phyloP scores from a whole-genome alignment of 1,284 basidiomycete genomes.

The Irpex sp. region DNA sequence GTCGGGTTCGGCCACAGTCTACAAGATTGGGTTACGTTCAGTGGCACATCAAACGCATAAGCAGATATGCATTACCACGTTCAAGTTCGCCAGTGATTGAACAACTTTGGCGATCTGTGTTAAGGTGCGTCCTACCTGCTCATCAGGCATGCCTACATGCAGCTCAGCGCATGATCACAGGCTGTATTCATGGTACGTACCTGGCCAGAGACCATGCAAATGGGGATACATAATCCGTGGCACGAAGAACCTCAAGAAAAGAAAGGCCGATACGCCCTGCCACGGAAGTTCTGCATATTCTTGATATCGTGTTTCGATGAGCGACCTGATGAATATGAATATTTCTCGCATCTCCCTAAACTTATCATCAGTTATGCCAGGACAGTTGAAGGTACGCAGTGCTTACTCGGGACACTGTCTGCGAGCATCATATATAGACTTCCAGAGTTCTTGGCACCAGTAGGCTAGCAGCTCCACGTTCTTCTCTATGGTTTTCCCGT shows the following conservation, averaged over 20 bases:
- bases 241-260: conserved; percentile 81
- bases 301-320: conserved; percentile 65
- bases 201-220: conserved; percentile 69
- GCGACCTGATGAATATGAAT: conserved; percentile 66
- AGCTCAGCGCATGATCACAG: conserved; percentile 1
- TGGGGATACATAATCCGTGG: conserved; percentile 79
- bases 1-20: conserved; percentile 68
- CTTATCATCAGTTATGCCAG: conserved; percentile 6
- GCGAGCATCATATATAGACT: conserved; percentile 69
- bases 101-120: conserved; percentile 78
- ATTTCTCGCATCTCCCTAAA: conserved; percentile 70
- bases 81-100: conserved; percentile 77
- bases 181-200: conserved; percentile 32
- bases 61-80: conserved; percentile 39
- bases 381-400: neutral
- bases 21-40: neutral
- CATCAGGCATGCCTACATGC: conserved; percentile 59
- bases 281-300: conserved; percentile 57
- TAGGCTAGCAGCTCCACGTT: conserved; percentile 67
- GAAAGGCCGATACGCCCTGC: conserved; percentile 83
- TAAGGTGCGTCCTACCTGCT: conserved; percentile 66
- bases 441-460: conserved; percentile 80
- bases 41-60: neutral
- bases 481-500: conserved; percentile 57
- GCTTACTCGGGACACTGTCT: conserved; percentile 73